Percentiles rank a stretch among this genome's conserved stretches.
Conservation (phyloP, 176 grass and related monocot genomes). For the Paspalum vaginatum region DNA sequence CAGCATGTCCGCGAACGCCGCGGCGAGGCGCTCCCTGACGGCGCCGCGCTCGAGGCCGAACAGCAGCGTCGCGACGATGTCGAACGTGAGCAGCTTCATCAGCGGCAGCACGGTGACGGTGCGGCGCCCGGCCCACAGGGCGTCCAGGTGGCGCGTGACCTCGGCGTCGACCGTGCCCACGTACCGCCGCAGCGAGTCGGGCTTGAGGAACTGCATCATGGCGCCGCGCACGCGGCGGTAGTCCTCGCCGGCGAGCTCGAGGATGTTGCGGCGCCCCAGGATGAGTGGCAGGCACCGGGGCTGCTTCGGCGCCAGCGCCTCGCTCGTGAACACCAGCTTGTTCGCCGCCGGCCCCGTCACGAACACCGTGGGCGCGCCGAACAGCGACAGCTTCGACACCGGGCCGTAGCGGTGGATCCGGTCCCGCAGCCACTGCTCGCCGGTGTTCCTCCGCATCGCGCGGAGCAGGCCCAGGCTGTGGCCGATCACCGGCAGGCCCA, state of each 20-base stretch:
- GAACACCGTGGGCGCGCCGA: slow-evolving; percentile 44
- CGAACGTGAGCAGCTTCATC: slow-evolving; percentile 58
- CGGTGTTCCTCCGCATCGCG: slow-evolving; percentile 50
- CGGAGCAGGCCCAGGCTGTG: slow-evolving; percentile 56
- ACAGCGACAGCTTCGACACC: slow-evolving; percentile 65
- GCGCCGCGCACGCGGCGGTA: slow-evolving; percentile 45
- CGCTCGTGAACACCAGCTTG: slow-evolving; percentile 44
- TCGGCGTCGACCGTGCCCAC: slow-evolving; percentile 49
- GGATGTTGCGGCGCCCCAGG: slow-evolving; percentile 42
- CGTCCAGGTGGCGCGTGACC: slow-evolving; percentile 48
- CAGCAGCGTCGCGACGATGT: slow-evolving; percentile 52
- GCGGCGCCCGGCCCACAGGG: slow-evolving; percentile 21
- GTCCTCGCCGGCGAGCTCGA: slow-evolving; percentile 54
- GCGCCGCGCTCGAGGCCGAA: slow-evolving; percentile 44
- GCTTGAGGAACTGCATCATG: slow-evolving; percentile 52
- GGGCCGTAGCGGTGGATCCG: slow-evolving; percentile 43
- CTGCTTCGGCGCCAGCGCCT: slow-evolving; percentile 39
- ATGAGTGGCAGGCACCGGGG: slow-evolving; percentile 36
- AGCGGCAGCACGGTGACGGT: slow-evolving; percentile 48
- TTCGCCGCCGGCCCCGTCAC: slow-evolving; percentile 42
- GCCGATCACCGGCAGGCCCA: slow-evolving; percentile 57
- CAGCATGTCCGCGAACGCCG: slow-evolving; percentile 46
- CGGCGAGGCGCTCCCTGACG: slow-evolving; percentile 31
- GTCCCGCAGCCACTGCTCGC: slow-evolving; percentile 41
- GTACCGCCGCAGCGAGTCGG: slow-evolving; percentile 52